Evolutionary conservation across 352 stramenopile species (phyloP), one percentile per base, ranked within the genome.

Genomic region (Blastocystis hominis): DNA sequence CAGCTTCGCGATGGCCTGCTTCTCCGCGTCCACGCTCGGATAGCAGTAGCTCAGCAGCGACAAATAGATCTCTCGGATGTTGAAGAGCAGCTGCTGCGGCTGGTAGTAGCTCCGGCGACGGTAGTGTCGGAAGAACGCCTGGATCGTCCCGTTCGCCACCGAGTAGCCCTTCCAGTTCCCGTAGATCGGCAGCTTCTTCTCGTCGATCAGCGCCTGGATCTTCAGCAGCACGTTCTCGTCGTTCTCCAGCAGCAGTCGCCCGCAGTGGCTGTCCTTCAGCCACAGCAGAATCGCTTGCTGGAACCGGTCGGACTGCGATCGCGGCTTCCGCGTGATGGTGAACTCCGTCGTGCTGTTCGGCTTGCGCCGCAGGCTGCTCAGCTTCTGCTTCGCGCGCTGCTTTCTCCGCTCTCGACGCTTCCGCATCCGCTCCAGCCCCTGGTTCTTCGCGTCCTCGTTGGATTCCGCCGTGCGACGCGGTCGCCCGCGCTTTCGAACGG

Each of bases 41-140:
- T 78, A 78, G 44, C 42, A 24, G n/a, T 78, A 78, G 2, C 42
- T 30, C 53, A 78, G 53, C 42, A 78, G 53, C 15, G 34, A 36
- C 6, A 78, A 34, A 24, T 61, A 78, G 24, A 78, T 78, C 68
- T 56, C 68, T 17, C 68, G 68, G n/a, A 78, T 78, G 34, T 78
- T 46, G 10, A 50, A 42, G 10, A 78, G 42, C 34, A 78, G 24
- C 10, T 44, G 30, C 13, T 78, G 13, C 42, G 62, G 10, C 24
- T 78, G 24, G 53, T 62, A 78, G 68, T 62, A 78, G 15, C 47
- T 20, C 17, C 53, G 34, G 10, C 24, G 40, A 2, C 62, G 40
- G 53, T 46, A 78, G 30, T 46, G 68, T 17, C 44, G 5, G n/a
- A 61, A 78, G 42, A 78, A 62, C 0, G 44, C 42, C 36, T 78